These are phyloP conservation scores for Coprinellus micaceus DNA, from an alignment of 768 basidiomycete genomes.

Conservation along the genomic window DNA sequence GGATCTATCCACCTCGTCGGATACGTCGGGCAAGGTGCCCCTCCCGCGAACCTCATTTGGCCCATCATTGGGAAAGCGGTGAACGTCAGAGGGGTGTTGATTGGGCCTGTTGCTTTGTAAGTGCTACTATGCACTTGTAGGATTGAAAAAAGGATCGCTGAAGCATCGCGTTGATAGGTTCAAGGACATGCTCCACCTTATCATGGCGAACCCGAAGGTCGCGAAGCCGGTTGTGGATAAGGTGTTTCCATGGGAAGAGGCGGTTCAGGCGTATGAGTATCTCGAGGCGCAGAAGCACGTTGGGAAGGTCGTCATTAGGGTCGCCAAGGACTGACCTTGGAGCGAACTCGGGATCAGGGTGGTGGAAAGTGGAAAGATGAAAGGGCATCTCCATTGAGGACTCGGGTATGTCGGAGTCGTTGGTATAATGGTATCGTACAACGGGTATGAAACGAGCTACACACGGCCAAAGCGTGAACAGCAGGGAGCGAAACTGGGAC, in stretches of 20 bases:
- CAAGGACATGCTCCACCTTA: constrained; percentile 47
- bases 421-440: too few relatives aligned
- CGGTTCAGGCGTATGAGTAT: constrained; percentile 48
- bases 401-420: too few relatives aligned
- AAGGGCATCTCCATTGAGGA: too few relatives aligned
- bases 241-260: constrained; percentile 54
- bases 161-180: constrained; percentile 32
- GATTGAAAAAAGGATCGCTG: too few relatives aligned
- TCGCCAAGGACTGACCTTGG: constrained; percentile 20
- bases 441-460: too few relatives aligned
- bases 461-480: too few relatives aligned
- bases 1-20: constrained; percentile 52
- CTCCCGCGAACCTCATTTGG: constrained; percentile 28
- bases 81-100: constrained; percentile 46
- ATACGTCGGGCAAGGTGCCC: background rate
- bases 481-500: too few relatives aligned
- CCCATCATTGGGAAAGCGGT: constrained; percentile 36
- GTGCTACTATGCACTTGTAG: too few relatives aligned
- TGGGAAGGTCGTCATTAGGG: constrained; percentile 58
- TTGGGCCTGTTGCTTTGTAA: constrained; percentile 56
- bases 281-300: constrained; percentile 53
- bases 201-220: constrained; percentile 35
- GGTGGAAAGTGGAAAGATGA: too few relatives aligned
- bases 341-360: too few relatives aligned
- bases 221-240: constrained; percentile 53